A percentile compares a stretch with the other conserved stretches of the same genome.
These are phyloP conservation scores for Moesziomyces globuligerus DNA, from an alignment of 1,284 basidiomycete species.

Conservation along the genomic window DNA sequence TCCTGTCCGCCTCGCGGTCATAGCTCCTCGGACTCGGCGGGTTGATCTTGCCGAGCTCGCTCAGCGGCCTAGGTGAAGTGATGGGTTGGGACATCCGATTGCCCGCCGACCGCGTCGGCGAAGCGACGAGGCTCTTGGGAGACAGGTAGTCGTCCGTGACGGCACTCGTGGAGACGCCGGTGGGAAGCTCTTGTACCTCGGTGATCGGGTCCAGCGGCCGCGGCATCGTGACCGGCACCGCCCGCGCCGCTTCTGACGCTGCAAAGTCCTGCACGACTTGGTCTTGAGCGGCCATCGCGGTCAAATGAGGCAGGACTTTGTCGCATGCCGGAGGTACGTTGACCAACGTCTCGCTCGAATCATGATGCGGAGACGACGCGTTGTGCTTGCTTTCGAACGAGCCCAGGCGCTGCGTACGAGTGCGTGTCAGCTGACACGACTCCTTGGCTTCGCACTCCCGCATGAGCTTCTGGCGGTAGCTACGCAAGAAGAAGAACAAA, in stretches of 20 bases:
- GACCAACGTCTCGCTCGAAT: neutral
- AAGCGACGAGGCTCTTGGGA: neutral
- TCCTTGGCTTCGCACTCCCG: neutral
- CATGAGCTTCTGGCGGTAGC: slow-evolving; percentile 5
- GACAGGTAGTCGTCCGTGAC: neutral
- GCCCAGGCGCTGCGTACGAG: slow-evolving; percentile 5
- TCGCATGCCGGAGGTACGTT: neutral
- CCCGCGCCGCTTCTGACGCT: no score
- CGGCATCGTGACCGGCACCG: slow-evolving; percentile 1
- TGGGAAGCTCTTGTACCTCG: slow-evolving; percentile 26
- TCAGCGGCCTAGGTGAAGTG: neutral
- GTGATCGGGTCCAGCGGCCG: slow-evolving; percentile 35
- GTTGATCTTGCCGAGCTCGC: neutral
- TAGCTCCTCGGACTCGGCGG: no score
- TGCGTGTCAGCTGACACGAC: neutral
- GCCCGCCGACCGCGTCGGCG: neutral
- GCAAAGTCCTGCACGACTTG: no score
- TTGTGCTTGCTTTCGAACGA: slow-evolving; percentile 5
- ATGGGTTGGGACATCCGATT: neutral
- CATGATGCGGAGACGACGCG: neutral
- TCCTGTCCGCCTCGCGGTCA: neutral
- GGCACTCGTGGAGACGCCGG: neutral
- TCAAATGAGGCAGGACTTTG: no score
- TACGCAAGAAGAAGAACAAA: slow-evolving; percentile 6
- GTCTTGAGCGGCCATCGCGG: no score